phyloP scores from a whole-genome alignment of 1,284 basidiomycete genomes.

The Fomitopsis palustris region DNA sequence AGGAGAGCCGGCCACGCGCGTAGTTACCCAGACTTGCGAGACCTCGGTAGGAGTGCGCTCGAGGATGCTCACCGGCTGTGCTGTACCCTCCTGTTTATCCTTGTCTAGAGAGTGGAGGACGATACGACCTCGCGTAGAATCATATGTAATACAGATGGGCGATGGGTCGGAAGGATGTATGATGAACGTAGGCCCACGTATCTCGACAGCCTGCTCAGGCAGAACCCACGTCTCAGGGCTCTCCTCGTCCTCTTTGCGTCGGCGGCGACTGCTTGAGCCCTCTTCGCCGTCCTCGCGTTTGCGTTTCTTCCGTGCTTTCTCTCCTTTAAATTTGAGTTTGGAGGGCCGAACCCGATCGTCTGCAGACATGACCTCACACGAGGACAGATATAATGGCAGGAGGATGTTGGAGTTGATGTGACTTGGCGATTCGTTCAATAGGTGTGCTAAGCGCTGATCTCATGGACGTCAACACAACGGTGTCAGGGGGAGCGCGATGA shows the following conservation, averaged over 20 bases:
- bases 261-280: constrained; percentile 43
- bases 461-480: not conserved
- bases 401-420: too few species aligned
- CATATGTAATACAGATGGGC: constrained; percentile 73
- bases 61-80: constrained; percentile 41
- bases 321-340: constrained; percentile 85
- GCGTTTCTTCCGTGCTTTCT: constrained; percentile 79
- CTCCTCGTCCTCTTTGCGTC: constrained; percentile 48
- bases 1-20: constrained; percentile 74
- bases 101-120: constrained; percentile 62
- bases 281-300: constrained; percentile 58
- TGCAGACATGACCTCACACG: constrained; percentile 35
- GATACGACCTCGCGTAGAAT: constrained; percentile 72
- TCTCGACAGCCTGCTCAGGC: constrained; percentile 66
- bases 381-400: not conserved
- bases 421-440: too few species aligned
- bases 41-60: constrained; percentile 74
- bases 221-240: constrained; percentile 76
- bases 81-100: constrained; percentile 40
- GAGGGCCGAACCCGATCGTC: constrained; percentile 54
- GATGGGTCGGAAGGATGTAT: constrained; percentile 73
- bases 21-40: constrained; percentile 84
- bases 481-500: not conserved
- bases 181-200: constrained; percentile 82
- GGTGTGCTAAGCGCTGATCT: not conserved